These are phyloP conservation scores for Saccharomyces uvarum DNA, from an alignment of 1,139 yeast genomes.

Conservation along the genomic window DNA sequence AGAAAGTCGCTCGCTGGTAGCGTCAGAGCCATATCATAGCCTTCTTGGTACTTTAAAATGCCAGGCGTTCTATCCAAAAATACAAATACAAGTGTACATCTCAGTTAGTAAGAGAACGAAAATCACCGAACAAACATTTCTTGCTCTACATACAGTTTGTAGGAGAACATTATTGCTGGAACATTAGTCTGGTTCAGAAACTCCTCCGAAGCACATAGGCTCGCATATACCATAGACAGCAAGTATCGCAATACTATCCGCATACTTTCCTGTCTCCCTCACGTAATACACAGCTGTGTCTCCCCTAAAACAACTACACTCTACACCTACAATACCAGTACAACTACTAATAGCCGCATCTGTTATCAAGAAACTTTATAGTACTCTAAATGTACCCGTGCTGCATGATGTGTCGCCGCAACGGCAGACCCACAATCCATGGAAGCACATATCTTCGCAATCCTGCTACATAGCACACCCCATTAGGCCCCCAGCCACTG, in stretches of 20 bases:
- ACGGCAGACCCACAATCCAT: background rate
- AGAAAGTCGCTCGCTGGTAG: slow-evolving; percentile 37
- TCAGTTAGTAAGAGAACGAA: slow-evolving; percentile 4
- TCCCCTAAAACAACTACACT: background rate
- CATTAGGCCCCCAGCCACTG: background rate
- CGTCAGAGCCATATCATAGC: slow-evolving; percentile 10
- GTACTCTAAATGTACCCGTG: background rate
- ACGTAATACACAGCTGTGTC: background rate
- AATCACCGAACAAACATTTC: background rate
- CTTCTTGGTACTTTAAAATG: slow-evolving; percentile 14
- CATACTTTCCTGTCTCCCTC: background rate
- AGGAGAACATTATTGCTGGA: slow-evolving; percentile 27
- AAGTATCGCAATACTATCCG: background rate
- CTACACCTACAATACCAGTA: background rate
- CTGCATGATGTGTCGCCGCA: background rate
- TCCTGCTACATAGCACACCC: background rate
- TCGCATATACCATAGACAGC: background rate
- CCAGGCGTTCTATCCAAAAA: slow-evolving; percentile 19
- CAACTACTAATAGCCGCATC: background rate
- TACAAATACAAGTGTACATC: background rate
- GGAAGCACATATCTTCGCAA: background rate
- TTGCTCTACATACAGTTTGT: slow-evolving; percentile 19
- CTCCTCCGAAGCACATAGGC: slow-evolving; percentile 1
- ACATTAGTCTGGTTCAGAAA: slow-evolving; percentile 13
- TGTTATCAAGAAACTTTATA: background rate